Evolutionary conservation across 2,329 filamentous ascomycete genomes (phyloP).

Genomic region (Fusarium continuum): DNA sequence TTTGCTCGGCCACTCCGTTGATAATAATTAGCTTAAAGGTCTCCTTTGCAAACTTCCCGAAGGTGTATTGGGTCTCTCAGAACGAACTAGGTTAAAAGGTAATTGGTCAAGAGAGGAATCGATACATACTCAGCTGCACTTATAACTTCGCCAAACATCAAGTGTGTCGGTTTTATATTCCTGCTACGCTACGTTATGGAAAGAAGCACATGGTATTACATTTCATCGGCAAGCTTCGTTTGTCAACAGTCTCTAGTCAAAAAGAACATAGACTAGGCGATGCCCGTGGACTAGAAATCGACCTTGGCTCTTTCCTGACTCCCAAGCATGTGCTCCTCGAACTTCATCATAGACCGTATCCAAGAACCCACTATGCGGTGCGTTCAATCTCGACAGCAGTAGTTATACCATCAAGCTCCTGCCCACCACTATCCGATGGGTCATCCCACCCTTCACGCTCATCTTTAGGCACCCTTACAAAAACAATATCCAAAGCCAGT

Average conservation of each 20-base stretch:
- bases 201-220: neutral
- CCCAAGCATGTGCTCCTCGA: too few species aligned
- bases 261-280: too few species aligned
- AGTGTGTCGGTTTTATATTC: neutral
- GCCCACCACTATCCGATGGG: neutral
- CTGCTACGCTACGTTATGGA: neutral
- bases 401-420: neutral
- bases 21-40: neutral
- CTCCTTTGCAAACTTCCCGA: neutral
- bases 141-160: neutral
- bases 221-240: neutral
- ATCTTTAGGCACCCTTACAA: slow-evolving; percentile 20
- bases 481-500: neutral
- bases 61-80: slow-evolving; percentile 2
- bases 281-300: too few species aligned
- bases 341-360: too few species aligned
- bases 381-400: slow-evolving; percentile 2
- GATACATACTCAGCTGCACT: neutral
- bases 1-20: neutral
- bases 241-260: too few species aligned
- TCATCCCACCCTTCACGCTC: slow-evolving; percentile 22
- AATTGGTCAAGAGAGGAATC: neutral
- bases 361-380: neutral
- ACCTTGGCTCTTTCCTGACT: neutral
- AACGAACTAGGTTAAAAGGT: neutral